Conservation (phyloP, 768 basidiomycete species). For the Brasilioporus rufonigricans region DNA sequence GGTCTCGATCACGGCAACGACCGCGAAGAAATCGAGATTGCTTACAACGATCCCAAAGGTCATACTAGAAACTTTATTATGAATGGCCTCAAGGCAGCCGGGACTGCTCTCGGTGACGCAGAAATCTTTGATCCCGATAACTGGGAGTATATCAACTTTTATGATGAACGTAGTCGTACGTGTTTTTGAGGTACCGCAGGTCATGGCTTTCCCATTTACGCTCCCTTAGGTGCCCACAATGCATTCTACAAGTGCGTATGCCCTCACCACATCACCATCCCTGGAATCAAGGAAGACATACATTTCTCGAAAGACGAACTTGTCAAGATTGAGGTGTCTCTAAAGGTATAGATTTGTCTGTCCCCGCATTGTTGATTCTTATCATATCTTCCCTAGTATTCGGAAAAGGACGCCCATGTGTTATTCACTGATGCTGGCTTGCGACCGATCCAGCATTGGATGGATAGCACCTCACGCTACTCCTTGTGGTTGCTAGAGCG, state of each 20-base stretch:
- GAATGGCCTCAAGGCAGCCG: constrained; percentile 76
- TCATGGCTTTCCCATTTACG: not conserved
- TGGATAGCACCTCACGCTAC: constrained; percentile 65
- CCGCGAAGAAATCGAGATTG: constrained; percentile 67
- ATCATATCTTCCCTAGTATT: constrained; percentile 54
- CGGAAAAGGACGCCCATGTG: constrained; percentile 60
- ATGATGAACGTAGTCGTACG: constrained; percentile 55
- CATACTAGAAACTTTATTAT: constrained; percentile 77
- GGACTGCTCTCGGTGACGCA: constrained; percentile 65
- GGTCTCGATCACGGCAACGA: constrained; percentile 89
- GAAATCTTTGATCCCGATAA: constrained; percentile 58
- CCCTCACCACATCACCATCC: constrained; percentile 55
- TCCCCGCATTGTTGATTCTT: not conserved
- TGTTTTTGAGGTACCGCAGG: constrained; percentile 2
- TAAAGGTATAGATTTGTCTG: constrained; percentile 60
- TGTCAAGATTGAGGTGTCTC: constrained; percentile 81
- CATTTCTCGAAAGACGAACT: constrained; percentile 69
- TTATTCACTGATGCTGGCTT: constrained; percentile 76
- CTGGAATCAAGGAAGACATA: constrained; percentile 42
- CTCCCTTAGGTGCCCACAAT: constrained; percentile 69
- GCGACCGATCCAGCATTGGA: constrained; percentile 87
- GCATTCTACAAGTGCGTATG: constrained; percentile 74
- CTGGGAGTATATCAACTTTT: constrained; percentile 70
- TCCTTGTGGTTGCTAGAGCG: constrained; percentile 91
- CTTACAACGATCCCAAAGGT: constrained; percentile 83